Evolutionary conservation across 306 rosid species (phyloP).

Genomic region (Alnus rubra): DNA sequence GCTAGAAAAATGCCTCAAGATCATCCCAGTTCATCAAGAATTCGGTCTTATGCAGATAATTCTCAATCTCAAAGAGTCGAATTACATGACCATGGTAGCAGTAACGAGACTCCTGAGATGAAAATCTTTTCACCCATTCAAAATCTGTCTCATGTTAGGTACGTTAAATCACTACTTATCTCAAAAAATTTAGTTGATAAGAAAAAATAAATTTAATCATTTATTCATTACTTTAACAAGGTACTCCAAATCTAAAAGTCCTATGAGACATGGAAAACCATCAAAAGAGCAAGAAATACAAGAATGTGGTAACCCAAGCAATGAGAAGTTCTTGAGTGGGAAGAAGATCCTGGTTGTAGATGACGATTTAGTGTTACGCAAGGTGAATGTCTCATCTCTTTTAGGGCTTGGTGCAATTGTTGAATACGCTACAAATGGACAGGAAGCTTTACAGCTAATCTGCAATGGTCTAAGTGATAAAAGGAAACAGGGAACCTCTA

Average conservation of each 20-base stretch:
- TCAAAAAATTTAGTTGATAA: too few relatives aligned
- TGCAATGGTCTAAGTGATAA: slow-evolving; percentile 31
- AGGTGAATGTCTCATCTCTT: slow-evolving; percentile 31
- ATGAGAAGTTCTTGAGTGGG: slow-evolving; percentile 41
- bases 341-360: slow-evolving; percentile 69
- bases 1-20: not conserved
- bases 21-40: slow-evolving; percentile 14
- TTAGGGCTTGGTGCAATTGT: slow-evolving; percentile 48
- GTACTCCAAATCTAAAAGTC: slow-evolving; percentile 18
- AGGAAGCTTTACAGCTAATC: slow-evolving; percentile 48
- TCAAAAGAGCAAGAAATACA: slow-evolving; percentile 28
- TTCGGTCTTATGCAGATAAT: not conserved
- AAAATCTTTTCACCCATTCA: slow-evolving; percentile 15
- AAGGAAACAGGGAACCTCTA: slow-evolving; percentile 11
- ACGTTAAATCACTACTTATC: too few relatives aligned
- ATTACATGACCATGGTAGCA: slow-evolving; percentile 1
- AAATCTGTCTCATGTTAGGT: not conserved
- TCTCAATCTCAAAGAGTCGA: slow-evolving; percentile 7
- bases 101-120: slow-evolving; percentile 5
- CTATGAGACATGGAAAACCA: not conserved
- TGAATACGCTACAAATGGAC: slow-evolving; percentile 60
- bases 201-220: too few relatives aligned
- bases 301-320: slow-evolving; percentile 20
- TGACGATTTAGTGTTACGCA: slow-evolving; percentile 37
- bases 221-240: not conserved